Base-by-base conservation (phyloP, 164 flowering plant genomes). In the Litsea cubeba region DNA sequence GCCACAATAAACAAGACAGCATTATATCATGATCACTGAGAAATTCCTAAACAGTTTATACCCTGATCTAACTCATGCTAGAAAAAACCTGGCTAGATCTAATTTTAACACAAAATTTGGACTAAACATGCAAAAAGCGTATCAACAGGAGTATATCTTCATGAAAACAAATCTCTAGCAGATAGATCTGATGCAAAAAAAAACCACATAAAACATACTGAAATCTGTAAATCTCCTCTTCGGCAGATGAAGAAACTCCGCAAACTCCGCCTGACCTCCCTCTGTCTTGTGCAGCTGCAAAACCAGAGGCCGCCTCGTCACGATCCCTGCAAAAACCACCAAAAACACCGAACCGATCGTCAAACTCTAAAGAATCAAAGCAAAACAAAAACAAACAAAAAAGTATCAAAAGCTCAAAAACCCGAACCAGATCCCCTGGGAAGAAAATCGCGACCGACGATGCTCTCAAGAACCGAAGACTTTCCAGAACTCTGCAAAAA, bases 381-480 rank as follows among this genome's bases (percentile, higher is more conserved):
- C 6, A 40, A 68, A 20, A n/a, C 35, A 40, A 68, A 28, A 4
- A 46, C 4, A 46, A 12, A n/a, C 6, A 11, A n/a, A 8, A 51
- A 20, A 40, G 46, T 10, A 68, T 3, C 46, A 15, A 66, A 17
- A 14, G 20, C 11, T 20, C 49, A 12, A 40, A 23, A 65, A 69
- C 24, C 25, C 81, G 74, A 58, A 88, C 97, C 97, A 6, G 97
- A 91, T 82, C 97, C 97, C 72, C 97, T 73, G 10, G 97, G 97
- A 72, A 91, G 94, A 73, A 90, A 91, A 80, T 91, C 97, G 3
- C 93, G 83, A 20, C 97, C 97, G 0, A 90, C 94, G 12, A 90
- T 87, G 83, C 97, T 91, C 84, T 91, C 97, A 69, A 91, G 67
- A 49, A 91, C 97, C 1, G 97, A 91, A 54, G 94, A 90, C 72